Evolutionary conservation across 495 filamentous ascomycete genomes (phyloP).

Genomic region (Hyaloscypha hepaticicola): DNA sequence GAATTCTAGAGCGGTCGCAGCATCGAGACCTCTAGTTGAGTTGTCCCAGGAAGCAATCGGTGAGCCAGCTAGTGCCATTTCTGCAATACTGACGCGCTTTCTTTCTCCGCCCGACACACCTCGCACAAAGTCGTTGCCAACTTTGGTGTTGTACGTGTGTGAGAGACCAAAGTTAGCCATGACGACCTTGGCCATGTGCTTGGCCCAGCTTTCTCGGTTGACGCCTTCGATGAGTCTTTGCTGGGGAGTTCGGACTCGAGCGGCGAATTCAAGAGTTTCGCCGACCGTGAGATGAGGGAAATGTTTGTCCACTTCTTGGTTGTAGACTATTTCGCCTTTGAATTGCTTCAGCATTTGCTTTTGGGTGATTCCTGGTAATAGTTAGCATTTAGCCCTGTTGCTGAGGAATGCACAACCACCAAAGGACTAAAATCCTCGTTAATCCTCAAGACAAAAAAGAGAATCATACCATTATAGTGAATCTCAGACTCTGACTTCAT

Average conservation of each 20-base stretch:
- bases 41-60: slow-evolving; percentile 58
- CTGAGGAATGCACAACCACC: too few species aligned
- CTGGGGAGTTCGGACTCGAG: slow-evolving; percentile 65
- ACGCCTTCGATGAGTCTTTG: slow-evolving; percentile 59
- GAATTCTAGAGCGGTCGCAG: slow-evolving; percentile 49
- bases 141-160: slow-evolving; percentile 64
- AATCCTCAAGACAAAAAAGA: neutral
- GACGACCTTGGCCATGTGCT: slow-evolving; percentile 66
- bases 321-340: slow-evolving; percentile 54
- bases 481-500: slow-evolving; percentile 32
- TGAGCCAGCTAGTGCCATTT: slow-evolving; percentile 49
- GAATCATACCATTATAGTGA: slow-evolving; percentile 37
- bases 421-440: too few species aligned
- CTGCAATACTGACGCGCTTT: slow-evolving; percentile 56
- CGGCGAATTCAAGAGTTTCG: slow-evolving; percentile 68
- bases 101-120: slow-evolving; percentile 65
- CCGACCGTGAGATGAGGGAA: slow-evolving; percentile 71
- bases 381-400: too few species aligned
- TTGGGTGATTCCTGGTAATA: slow-evolving; percentile 25
- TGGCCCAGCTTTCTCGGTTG: slow-evolving; percentile 58
- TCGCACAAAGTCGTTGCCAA: slow-evolving; percentile 81
- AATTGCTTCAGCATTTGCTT: slow-evolving; percentile 40
- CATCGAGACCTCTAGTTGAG: slow-evolving; percentile 53
- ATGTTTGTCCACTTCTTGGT: slow-evolving; percentile 74
- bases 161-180: slow-evolving; percentile 73